Percentiles rank a stretch among this genome's conserved stretches.
phyloP scores from a whole-genome alignment of 2,329 filamentous ascomycete genomes.

The Alternaria ethzedia region DNA sequence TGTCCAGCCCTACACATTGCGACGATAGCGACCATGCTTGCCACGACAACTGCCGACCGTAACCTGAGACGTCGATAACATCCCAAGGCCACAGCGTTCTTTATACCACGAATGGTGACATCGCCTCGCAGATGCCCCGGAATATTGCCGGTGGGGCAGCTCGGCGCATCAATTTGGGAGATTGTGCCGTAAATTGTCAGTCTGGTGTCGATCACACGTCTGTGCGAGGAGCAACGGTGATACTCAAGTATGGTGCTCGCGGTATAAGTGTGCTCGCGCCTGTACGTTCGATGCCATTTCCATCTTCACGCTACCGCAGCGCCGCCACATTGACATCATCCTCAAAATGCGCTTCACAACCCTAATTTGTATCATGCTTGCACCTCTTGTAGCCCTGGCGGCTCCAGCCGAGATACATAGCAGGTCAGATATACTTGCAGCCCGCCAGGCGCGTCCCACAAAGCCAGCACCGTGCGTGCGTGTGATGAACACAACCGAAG shows the following conservation, averaged over 20 bases:
- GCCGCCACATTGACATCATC: neutral
- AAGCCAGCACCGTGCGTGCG: slow-evolving; percentile 37
- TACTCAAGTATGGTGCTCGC: neutral
- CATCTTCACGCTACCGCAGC: neutral
- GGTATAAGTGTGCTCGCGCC: neutral
- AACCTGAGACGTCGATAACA: neutral
- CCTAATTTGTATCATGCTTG: slow-evolving; percentile 19
- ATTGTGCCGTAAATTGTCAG: slow-evolving; percentile 5
- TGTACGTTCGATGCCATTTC: neutral
- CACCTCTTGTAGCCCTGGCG: slow-evolving; percentile 21
- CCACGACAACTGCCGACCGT: slow-evolving; percentile 1
- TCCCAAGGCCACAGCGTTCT: neutral
- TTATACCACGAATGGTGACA: neutral
- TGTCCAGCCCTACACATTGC: neutral
- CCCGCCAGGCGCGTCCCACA: slow-evolving; percentile 20
- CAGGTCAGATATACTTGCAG: slow-evolving; percentile 1
- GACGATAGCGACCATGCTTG: neutral
- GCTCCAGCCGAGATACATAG: slow-evolving; percentile 11
- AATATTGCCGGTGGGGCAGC: slow-evolving; percentile 12
- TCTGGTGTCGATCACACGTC: neutral
- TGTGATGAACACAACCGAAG: slow-evolving; percentile 14
- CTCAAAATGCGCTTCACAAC: slow-evolving; percentile 27
- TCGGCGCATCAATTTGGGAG: slow-evolving; percentile 1
- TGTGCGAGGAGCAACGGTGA: neutral
- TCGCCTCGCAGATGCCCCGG: neutral